Evolutionary conservation across 2,329 filamentous ascomycete genomes (phyloP).

Genomic region (Neofusicoccum ribis): DNA sequence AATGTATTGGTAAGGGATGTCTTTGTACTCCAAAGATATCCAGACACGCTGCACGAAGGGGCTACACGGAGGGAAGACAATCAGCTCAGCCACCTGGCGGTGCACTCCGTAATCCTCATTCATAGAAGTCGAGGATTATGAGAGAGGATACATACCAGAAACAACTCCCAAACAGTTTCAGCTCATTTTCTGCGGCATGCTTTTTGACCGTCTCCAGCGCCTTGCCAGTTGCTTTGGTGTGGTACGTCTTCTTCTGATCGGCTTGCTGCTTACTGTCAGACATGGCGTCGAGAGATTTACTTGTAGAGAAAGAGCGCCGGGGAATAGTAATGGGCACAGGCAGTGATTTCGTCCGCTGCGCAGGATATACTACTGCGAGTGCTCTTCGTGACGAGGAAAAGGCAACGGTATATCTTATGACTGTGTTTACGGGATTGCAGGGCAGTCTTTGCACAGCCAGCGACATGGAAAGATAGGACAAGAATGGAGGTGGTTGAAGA

Average conservation of each 20-base stretch:
- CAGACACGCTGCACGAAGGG: conserved; percentile 86
- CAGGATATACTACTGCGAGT: background rate
- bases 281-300: conserved; percentile 40
- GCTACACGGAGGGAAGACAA: conserved; percentile 41
- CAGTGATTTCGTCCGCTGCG: background rate
- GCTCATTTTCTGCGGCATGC: conserved; percentile 67
- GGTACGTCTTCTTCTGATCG: conserved; percentile 60
- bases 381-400: background rate
- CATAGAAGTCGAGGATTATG: no score
- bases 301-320: conserved; percentile 29
- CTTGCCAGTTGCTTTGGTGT: conserved; percentile 70
- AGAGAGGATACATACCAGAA: conserved; percentile 64
- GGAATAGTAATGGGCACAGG: background rate
- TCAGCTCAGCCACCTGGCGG: background rate
- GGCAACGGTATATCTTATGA: background rate
- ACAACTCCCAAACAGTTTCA: conserved; percentile 80
- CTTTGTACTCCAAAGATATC: conserved; percentile 82
- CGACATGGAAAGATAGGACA: background rate
- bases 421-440: background rate
- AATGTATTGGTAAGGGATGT: conserved; percentile 78
- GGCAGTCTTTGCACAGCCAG: background rate
- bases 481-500: background rate
- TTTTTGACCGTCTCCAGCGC: conserved; percentile 69
- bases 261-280: conserved; percentile 46
- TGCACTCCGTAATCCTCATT: no score